These are phyloP conservation scores for Trametes gibbosa DNA, from an alignment of 768 basidiomycete genomes.

Conservation along the genomic window DNA sequence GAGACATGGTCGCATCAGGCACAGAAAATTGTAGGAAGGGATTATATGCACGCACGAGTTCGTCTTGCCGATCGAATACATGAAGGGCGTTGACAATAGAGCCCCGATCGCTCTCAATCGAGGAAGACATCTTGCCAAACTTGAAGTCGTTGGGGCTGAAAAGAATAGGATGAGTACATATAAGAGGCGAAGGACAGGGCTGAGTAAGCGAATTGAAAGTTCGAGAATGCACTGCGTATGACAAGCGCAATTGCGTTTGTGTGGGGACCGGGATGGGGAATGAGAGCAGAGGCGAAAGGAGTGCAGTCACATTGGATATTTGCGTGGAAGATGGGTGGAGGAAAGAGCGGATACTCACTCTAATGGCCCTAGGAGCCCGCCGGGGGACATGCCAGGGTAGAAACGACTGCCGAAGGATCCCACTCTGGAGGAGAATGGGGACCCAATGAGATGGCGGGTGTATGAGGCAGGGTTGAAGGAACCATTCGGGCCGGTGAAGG, in stretches of 20 bases:
- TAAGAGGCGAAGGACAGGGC: neutral
- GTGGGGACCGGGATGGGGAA: too few relatives aligned
- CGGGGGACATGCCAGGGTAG: constrained; percentile 62
- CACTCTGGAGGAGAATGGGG: constrained; percentile 63
- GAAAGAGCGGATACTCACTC: constrained; percentile 48
- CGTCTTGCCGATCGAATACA: constrained; percentile 66
- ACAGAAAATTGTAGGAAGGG: neutral
- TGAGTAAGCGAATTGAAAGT: neutral
- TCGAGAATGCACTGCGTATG: neutral
- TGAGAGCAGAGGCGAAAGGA: too few relatives aligned
- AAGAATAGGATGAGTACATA: neutral
- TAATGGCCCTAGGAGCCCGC: constrained; percentile 56
- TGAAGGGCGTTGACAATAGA: constrained; percentile 64
- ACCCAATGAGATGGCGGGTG: constrained; percentile 66
- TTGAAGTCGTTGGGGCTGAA: constrained; percentile 46
- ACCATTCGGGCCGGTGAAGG: constrained; percentile 45
- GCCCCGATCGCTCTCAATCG: constrained; percentile 59
- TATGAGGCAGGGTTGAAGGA: constrained; percentile 65
- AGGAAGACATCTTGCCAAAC: constrained; percentile 46
- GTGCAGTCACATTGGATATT: neutral
- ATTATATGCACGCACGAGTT: constrained; percentile 49
- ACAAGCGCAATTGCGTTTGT: too few relatives aligned
- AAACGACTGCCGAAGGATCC: constrained; percentile 65
- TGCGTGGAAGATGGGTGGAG: neutral
- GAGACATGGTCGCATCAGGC: neutral